These are phyloP conservation scores for Fagopyrum homotropicum DNA, from an alignment of 148 eudicot genomes.

Conservation along the genomic window DNA sequence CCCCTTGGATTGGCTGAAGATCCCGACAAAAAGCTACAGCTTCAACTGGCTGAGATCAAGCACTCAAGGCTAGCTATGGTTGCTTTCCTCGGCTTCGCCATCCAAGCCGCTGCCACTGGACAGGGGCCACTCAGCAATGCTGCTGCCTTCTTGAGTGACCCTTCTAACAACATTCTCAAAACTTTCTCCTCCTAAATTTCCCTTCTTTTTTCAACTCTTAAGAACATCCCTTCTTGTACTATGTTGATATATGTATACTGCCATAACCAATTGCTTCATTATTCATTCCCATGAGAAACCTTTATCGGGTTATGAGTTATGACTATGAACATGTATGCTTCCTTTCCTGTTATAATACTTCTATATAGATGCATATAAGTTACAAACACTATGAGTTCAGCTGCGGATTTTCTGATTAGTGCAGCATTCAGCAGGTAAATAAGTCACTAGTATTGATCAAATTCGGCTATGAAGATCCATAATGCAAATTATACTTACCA, in stretches of 20 bases:
- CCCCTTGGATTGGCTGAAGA: conserved; percentile 77
- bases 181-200: conserved; percentile 25
- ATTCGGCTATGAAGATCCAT: neutral
- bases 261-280: neutral
- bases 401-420: too few relatives aligned
- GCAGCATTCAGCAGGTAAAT: too few relatives aligned
- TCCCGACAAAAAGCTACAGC: conserved; percentile 73
- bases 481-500: neutral
- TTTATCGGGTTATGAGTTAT: neutral
- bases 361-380: neutral
- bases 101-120: conserved; percentile 94
- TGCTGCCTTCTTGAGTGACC: conserved; percentile 87
- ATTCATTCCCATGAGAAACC: conserved; percentile 1
- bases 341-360: neutral
- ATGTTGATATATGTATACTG: neutral
- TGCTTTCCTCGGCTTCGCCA: conserved; percentile 82
- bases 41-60: conserved; percentile 88
- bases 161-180: conserved; percentile 44
- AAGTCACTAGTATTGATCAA: neutral
- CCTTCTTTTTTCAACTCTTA: neutral
- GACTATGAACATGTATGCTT: neutral
- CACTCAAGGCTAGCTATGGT: conserved; percentile 95
- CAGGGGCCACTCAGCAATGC: conserved; percentile 89
- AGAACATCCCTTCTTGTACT: neutral
- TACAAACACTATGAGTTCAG: neutral